Percentiles rank a stretch among this genome's conserved stretches.
phyloP scores from a whole-genome alignment of 176 grass and related monocot genomes.

The Pontederia crassipes region DNA sequence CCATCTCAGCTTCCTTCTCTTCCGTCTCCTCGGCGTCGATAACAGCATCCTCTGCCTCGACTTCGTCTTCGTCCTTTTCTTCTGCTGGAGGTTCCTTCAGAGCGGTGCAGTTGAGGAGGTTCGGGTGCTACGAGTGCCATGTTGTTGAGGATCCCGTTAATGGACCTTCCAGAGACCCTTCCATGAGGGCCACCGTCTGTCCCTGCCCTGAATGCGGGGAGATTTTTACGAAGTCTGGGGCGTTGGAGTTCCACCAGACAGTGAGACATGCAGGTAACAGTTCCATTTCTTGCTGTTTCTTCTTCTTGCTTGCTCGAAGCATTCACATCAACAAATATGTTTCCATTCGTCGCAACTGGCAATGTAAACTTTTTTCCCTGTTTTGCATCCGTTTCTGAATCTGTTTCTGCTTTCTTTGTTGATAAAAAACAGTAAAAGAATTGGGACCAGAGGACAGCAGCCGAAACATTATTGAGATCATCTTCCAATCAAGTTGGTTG shows the following conservation, averaged over 20 bases:
- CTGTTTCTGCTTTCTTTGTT: background rate
- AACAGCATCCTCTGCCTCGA: background rate
- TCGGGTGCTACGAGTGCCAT: constrained; percentile 46
- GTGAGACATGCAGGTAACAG: constrained; percentile 58
- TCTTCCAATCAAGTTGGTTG: constrained; percentile 90
- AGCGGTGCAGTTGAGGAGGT: constrained; percentile 50
- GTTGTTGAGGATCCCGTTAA: constrained; percentile 32
- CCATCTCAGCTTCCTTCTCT: constrained; percentile 35
- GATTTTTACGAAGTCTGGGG: constrained; percentile 53
- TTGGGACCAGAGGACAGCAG: constrained; percentile 55
- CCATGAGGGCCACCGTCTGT: constrained; percentile 28
- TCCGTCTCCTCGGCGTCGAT: constrained; percentile 28
- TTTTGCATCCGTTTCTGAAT: background rate
- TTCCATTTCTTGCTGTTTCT: background rate
- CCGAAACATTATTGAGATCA: constrained; percentile 93
- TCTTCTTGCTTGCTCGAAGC: background rate
- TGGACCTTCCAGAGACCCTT: constrained; percentile 23
- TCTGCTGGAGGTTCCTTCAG: constrained; percentile 43
- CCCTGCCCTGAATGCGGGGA: constrained; percentile 58
- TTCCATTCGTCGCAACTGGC: too few species aligned
- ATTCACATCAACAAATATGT: too few species aligned
- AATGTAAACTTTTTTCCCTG: too few species aligned
- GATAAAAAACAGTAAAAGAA: constrained; percentile 49
- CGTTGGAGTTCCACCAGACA: constrained; percentile 55
- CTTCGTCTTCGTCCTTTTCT: constrained; percentile 6